Conservation (phyloP, 306 rosid genomes). For the Cucumis melo region DNA sequence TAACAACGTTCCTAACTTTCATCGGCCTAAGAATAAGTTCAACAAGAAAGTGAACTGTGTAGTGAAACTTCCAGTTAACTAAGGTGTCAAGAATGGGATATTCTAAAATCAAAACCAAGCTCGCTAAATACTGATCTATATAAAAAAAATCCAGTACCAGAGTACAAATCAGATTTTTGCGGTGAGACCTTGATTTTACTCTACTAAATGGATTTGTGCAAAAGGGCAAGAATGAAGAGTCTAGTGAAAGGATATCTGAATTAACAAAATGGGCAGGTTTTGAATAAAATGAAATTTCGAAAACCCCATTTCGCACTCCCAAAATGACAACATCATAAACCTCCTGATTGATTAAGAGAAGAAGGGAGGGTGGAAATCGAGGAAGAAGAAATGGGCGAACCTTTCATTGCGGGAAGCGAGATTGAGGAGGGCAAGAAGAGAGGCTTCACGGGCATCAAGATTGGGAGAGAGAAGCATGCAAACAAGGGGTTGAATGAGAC, state of each 20-base stretch:
- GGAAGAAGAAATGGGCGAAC: constrained; percentile 14
- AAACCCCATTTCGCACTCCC: background rate
- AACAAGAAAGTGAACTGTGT: background rate
- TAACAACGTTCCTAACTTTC: background rate
- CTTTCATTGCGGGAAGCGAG: constrained; percentile 77
- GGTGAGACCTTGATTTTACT: background rate
- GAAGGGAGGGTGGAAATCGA: too few species aligned
- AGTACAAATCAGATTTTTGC: background rate
- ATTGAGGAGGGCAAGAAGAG: constrained; percentile 86
- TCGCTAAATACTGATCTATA: background rate
- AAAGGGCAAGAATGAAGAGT: background rate
- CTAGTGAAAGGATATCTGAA: background rate
- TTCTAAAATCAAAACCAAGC: background rate
- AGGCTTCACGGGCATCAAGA: constrained; percentile 62
- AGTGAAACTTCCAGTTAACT: background rate
- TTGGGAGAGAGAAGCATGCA: constrained; percentile 61
- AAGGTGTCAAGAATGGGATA: background rate
- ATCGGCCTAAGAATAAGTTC: background rate
- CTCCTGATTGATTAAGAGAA: too few species aligned
- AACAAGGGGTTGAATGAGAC: constrained; percentile 67
- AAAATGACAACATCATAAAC: background rate
- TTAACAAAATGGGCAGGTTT: background rate
- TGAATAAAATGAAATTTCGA: background rate
- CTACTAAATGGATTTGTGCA: background rate
- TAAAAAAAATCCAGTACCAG: background rate